These are phyloP conservation scores for Aspergillus homomorphus DNA, from an alignment of 495 filamentous ascomycete species.

Conservation along the genomic window DNA sequence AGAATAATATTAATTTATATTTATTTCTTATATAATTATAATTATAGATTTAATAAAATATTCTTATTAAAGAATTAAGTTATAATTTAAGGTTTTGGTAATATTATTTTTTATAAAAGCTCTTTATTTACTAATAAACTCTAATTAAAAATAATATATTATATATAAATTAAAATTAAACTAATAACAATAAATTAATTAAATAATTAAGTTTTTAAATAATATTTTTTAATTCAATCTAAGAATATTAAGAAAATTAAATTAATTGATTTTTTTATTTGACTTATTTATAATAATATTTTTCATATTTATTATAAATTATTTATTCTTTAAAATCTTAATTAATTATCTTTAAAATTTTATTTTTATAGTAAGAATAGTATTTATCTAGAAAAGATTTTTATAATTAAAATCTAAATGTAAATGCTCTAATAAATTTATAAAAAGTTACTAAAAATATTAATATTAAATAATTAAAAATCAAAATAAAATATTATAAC, in stretches of 20 bases:
- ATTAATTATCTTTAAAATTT: not conserved
- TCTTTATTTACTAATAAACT: no score
- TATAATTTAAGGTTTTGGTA: no score
- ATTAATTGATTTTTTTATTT: no score
- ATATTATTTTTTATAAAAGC: no score
- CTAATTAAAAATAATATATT: not conserved
- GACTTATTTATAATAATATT: not conserved
- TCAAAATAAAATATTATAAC: not conserved
- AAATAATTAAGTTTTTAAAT: no score
- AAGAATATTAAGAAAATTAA: no score
- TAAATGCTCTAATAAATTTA: not conserved
- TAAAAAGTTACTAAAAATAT: not conserved
- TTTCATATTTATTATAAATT: not conserved
- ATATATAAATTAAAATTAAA: slow-evolving; percentile 7
- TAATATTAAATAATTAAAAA: not conserved
- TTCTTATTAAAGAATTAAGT: not conserved
- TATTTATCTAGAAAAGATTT: not conserved
- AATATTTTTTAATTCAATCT: slow-evolving; percentile 9
- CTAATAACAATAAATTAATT: no score
- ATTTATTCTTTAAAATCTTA: not conserved
- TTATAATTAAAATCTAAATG: not conserved
- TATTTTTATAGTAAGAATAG: no score
- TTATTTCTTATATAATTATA: slow-evolving; percentile 10
- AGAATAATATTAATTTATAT: slow-evolving; percentile 7
- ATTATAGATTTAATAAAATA: slow-evolving; percentile 6